Conservation (phyloP, 2,329 filamentous ascomycete genomes). For the Trichoderma koningiopsis region DNA sequence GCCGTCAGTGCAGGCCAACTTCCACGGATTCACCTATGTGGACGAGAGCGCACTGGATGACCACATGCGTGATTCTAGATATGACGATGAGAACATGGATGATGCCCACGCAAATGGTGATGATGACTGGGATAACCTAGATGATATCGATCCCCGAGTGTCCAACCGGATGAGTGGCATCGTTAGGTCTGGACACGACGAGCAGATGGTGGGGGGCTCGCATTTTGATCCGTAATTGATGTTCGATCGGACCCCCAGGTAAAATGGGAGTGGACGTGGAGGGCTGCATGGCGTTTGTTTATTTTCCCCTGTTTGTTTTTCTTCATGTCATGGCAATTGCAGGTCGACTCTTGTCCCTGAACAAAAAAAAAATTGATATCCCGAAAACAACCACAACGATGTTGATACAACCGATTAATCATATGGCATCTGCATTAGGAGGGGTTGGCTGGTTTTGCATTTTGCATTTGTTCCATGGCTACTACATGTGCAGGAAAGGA, state of each 20-base stretch:
- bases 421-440: slow-evolving; percentile 42
- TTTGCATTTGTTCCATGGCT: slow-evolving; percentile 29
- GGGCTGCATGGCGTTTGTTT: slow-evolving; percentile 21
- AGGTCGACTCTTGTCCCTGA: slow-evolving; percentile 32
- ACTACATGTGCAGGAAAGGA: slow-evolving; percentile 27
- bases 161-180: slow-evolving; percentile 66
- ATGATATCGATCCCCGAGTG: slow-evolving; percentile 55
- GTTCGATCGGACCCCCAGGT: not conserved
- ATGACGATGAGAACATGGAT: slow-evolving; percentile 62
- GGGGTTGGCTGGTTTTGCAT: slow-evolving; percentile 39
- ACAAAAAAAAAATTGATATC: slow-evolving; percentile 35
- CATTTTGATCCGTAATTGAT: slow-evolving; percentile 63
- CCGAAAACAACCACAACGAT: slow-evolving; percentile 26
- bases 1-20: slow-evolving; percentile 95
- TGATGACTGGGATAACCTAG: slow-evolving; percentile 58
- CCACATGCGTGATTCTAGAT: slow-evolving; percentile 63
- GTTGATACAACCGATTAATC: slow-evolving; percentile 35
- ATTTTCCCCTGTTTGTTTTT: slow-evolving; percentile 31
- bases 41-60: slow-evolving; percentile 94
- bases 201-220: slow-evolving; percentile 63
- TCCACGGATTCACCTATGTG: slow-evolving; percentile 98
- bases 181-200: slow-evolving; percentile 59
- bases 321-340: slow-evolving; percentile 30
- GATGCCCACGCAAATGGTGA: slow-evolving; percentile 59
- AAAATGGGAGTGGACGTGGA: not conserved